Evolutionary conservation across 805 yeast species (phyloP), one percentile per base, ranked within the genome.

Genomic region (Gaillardinia entomophila): DNA sequence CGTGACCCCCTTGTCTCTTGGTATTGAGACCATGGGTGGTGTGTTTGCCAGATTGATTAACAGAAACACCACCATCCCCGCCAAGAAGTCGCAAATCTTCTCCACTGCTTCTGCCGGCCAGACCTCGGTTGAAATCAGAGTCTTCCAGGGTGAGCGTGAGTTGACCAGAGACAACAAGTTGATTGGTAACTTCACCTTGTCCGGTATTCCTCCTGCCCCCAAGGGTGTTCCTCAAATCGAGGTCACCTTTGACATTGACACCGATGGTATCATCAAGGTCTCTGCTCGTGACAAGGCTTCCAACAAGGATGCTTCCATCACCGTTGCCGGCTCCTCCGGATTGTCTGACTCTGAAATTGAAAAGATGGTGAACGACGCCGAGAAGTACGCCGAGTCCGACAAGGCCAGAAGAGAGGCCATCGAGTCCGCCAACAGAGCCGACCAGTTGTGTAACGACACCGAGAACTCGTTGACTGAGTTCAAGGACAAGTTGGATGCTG

Each of bases 71-170:
- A 88, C 97, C 43, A 87, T 88, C 48, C 97, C 97, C 66, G 87
- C 96, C 53, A 86, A 87, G 79, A 88, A 88, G 73, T 84, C 95
- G 30, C 96, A 88, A 73, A 79, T 88, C 55, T 88, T 89, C 55
- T 43, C 47, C 28, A 87, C 96, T 53, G 96, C 96, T 44, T 88
- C 95, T 46, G 83, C 90, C 51, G 96, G 96, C 62, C 96, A 87
- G 75, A 87, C 96, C 45, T 83, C 95, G 52, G 95, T 87, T 51
- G 95, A 87, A 74, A 88, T 88, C 71, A 82, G 96, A 73, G 97
- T 88, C 40, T 89, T 86, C 96, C 96, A 88, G 75, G 97, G 97
- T 75, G 97, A 88, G 77, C 85, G 97, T 77, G 96, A 88, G 73
- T 80, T 89, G 59, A 95, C 90, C 56, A 83, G 95, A 73, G 97